Evolutionary conservation across 208 protist species (phyloP), one percentile per base, ranked within the genome.

Genomic region (Trypanosoma caninum): DNA sequence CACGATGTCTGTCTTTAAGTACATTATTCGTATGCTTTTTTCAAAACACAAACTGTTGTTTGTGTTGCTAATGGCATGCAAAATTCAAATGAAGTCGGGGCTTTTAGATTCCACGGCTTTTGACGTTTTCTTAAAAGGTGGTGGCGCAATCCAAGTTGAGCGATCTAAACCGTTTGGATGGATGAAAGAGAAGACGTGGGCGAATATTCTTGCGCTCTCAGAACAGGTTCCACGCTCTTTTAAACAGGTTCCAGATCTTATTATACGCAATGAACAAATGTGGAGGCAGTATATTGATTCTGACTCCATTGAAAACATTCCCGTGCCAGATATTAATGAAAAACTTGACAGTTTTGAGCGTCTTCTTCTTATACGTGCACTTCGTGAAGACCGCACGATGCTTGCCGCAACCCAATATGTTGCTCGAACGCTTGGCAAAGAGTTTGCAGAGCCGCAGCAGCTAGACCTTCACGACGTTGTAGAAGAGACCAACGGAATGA

Each of bases 21-120:
- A 98, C 79, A 79, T 99, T 14, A 85, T 91, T 30, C 90, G 97
- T 40, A 98, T 98, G 82, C 87, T 99, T 75, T 99, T 98, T 81
- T 97, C 97, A 34, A 91, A 91, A 64, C 94, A 99, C 80, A 98
- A 99, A 81, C 77, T 98, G 16, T 80, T 99, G 3, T 99, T 98
- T 75, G 84, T 96, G 20, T 61, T 99, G 37, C 82, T 98, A 41
- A 87, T 99, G 48, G 95, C 97, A 31, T 95, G 98, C 75, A 99
- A 99, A 80, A 96, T 99, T 54, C 79, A 98, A 65, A 82, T 98
- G 74, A 84, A 95, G 66, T 76, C 83, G 9, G 91, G 79, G 37
- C 69, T 75, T 27, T 77, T 97, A 6, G 85, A 89, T 48, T 45
- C 72, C 20, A 65, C 79, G 7, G 69, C 94, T 44, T 98, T 98